These are phyloP conservation scores for Margaritispora aquatica DNA, from an alignment of 495 filamentous ascomycete species.

Conservation along the genomic window DNA sequence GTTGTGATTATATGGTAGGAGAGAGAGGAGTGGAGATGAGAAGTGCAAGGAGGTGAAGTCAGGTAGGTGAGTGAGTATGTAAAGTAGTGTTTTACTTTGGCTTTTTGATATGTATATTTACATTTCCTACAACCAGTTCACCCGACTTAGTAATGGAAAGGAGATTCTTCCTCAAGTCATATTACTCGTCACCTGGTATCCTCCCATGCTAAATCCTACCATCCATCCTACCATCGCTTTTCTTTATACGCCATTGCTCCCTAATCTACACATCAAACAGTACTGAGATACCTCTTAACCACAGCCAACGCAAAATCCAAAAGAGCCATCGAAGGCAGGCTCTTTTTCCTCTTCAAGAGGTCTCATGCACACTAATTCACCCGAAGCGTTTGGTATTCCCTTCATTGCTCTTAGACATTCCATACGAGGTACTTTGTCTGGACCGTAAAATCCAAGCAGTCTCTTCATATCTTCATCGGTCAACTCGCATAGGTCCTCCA, in stretches of 20 bases:
- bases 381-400: slow-evolving; percentile 29
- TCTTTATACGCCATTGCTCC: background rate
- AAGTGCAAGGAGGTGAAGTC: background rate
- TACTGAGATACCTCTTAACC: background rate
- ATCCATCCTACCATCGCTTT: background rate
- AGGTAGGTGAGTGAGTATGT: background rate
- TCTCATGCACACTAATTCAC: slow-evolving; percentile 38
- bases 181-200: background rate
- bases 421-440: slow-evolving; percentile 40
- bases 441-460: slow-evolving; percentile 62
- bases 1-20: slow-evolving; percentile 6
- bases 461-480: slow-evolving; percentile 76
- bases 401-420: slow-evolving; percentile 44
- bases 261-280: background rate
- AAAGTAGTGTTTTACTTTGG: background rate
- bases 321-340: slow-evolving; percentile 52
- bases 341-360: slow-evolving; percentile 41
- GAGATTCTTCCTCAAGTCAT: background rate
- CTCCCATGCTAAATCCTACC: background rate
- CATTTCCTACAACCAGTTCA: background rate
- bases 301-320: slow-evolving; percentile 49
- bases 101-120: background rate
- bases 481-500: slow-evolving; percentile 83
- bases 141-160: background rate
- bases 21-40: background rate